Conservation (phyloP, 495 filamentous ascomycete species). For the Zalerion maritima region DNA sequence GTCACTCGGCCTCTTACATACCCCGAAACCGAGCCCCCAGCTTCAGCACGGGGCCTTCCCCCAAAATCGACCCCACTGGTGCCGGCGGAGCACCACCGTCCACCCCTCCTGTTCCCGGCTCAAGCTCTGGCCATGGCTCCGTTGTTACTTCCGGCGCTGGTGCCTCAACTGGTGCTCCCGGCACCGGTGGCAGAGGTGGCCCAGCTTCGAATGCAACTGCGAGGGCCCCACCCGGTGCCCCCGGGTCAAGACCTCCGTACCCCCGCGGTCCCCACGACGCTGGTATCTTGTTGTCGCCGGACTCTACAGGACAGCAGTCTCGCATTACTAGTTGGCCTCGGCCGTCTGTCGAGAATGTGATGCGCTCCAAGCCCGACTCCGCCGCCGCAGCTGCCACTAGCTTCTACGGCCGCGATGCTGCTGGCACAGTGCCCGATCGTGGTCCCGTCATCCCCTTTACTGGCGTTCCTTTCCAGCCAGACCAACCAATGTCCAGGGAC, state of each 20-base stretch:
- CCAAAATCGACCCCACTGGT: slow-evolving; percentile 23
- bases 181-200: slow-evolving; percentile 10
- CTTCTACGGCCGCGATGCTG: slow-evolving; percentile 26
- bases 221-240: slow-evolving; percentile 18
- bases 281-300: slow-evolving; percentile 27
- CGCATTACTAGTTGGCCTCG: slow-evolving; percentile 18
- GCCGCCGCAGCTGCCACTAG: slow-evolving; percentile 21
- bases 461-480: slow-evolving; percentile 19
- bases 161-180: slow-evolving; percentile 8
- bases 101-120: slow-evolving; percentile 10
- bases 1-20: slow-evolving; percentile 81
- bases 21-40: slow-evolving; percentile 80
- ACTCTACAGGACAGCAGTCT: slow-evolving; percentile 17
- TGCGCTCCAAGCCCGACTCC: slow-evolving; percentile 28
- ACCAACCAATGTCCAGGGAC: slow-evolving; percentile 23
- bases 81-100: slow-evolving; percentile 15
- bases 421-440: slow-evolving; percentile 18
- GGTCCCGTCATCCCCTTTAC: slow-evolving; percentile 20
- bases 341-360: slow-evolving; percentile 24
- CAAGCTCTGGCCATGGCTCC: slow-evolving; percentile 9
- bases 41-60: slow-evolving; percentile 45
- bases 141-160: slow-evolving; percentile 8
- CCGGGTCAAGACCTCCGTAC: slow-evolving; percentile 15
- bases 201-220: no score
- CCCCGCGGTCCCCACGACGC: slow-evolving; percentile 28